Conservation (phyloP, 1,139 yeast genomes). For the Pichia sp. region DNA sequence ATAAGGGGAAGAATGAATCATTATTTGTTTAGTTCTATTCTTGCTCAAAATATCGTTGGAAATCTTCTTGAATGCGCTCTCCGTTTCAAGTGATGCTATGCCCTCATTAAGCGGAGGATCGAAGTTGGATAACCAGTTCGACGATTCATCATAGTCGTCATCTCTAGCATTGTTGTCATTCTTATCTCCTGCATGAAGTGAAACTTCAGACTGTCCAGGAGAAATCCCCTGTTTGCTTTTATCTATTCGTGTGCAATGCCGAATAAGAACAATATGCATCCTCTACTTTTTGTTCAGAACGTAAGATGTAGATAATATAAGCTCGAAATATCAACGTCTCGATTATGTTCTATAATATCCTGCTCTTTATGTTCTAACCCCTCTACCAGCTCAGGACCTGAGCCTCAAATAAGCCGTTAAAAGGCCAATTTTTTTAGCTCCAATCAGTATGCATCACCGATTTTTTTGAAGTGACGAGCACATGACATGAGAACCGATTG, state of each 20-base stretch:
- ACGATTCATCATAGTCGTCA: conserved; percentile 14
- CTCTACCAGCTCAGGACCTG: background rate
- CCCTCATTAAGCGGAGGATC: conserved; percentile 32
- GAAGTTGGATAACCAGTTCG: conserved; percentile 31
- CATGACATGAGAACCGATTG: background rate
- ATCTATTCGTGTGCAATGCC: conserved; percentile 32
- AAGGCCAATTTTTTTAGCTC: background rate
- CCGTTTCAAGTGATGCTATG: conserved; percentile 26
- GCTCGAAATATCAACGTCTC: background rate
- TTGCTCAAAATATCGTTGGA: conserved; percentile 13
- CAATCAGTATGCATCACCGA: background rate
- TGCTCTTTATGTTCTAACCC: no score
- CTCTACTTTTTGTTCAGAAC: background rate
- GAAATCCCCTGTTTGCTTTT: conserved; percentile 20
- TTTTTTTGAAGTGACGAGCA: conserved; percentile 1
- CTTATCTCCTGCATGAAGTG: background rate
- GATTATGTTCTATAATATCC: no score
- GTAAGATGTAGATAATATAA: no score
- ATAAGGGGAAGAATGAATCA: conserved; percentile 65
- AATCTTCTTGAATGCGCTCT: conserved; percentile 26
- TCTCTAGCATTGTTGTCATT: conserved; percentile 1
- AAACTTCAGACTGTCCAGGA: conserved; percentile 14
- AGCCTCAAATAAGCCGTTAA: background rate
- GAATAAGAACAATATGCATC: conserved; percentile 32
- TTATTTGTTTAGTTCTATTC: conserved; percentile 16